Evolutionary conservation across 441 rosid genomes (phyloP), one percentile per base, ranked within the genome.

Genomic region (Erysimum cheiri): DNA sequence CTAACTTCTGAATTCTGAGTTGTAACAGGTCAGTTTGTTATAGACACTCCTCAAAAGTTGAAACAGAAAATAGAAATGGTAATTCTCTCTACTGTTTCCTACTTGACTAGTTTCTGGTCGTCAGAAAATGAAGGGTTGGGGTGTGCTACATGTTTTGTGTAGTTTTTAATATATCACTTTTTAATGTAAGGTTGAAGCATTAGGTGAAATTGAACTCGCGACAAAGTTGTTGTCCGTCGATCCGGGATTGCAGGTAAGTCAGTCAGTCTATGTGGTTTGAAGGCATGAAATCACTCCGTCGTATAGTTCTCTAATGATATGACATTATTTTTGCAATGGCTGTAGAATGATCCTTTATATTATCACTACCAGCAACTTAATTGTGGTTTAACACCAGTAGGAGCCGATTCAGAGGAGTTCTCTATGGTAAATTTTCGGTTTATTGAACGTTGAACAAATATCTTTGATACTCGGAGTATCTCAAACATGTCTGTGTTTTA

Each of bases 1-100:
- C 66, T 75, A 63, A 75, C 46, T 8, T 67, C 50, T 61, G 63
- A 41, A 39, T 39, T 74, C 41, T 48, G 70, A 67, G 41, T 68
- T 73, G 54, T 81, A 78, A 82, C 92, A 91, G 98, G 93, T 61
- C 91, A 89, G 50, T 93, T 93, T 84, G 83, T 89, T 75, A 91
- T 93, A 40, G 89, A 91, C 81, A 91, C 88, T 57, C 96, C 89
- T 68, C 89, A 85, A 54, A 93, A 85, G 84, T 82, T 93, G 76
- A 91, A 91, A 83, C 72, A 70, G 70, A 93, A 93, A 79, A 70
- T 93, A 82, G 89, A 91, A 85, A 87, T 91, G 96, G 97, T 91
- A 81, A 85, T 65, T 68, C 8, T 35, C 50, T 55, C 31, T 41
- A 48, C 32, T 75, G 33, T 37, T 36, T 61, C 7, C n/a, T 35